phyloP scores from a whole-genome alignment of 2,329 filamentous ascomycete genomes.

The Penicillium frequentans region DNA sequence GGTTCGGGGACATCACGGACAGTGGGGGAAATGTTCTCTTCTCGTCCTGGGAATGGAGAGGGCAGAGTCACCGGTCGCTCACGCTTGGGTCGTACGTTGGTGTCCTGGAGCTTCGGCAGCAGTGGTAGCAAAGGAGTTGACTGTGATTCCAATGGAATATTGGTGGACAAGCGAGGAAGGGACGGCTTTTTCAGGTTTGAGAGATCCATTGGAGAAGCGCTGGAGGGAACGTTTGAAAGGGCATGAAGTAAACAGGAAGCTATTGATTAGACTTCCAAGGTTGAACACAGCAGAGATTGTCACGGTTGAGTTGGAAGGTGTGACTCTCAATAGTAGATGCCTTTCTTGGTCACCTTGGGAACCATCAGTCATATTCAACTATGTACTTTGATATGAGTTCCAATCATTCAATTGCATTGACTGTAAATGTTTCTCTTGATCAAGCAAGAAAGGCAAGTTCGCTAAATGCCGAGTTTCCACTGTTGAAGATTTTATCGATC shows the following conservation, averaged over 20 bases:
- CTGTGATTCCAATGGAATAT: constrained; percentile 5
- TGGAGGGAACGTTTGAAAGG: neutral
- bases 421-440: neutral
- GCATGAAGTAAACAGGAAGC: neutral
- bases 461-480: constrained; percentile 38
- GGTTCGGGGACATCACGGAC: constrained; percentile 13
- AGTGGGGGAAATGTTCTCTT: constrained; percentile 20
- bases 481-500: constrained; percentile 50
- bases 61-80: constrained; percentile 18
- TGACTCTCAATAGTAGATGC: no score
- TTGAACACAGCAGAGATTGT: neutral
- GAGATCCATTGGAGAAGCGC: constrained; percentile 6
- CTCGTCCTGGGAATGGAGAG: constrained; percentile 22
- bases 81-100: constrained; percentile 14
- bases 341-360: no score
- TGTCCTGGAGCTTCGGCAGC: constrained; percentile 9
- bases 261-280: no score
- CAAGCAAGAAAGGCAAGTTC: constrained; percentile 29
- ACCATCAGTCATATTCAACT: no score
- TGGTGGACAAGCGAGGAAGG: constrained; percentile 20
- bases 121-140: neutral
- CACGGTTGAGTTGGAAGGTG: no score
- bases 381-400: no score
- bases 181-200: constrained; percentile 11
- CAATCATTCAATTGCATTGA: no score